phyloP scores from a whole-genome alignment of 139 green algal species.

The Tetradesmus lagerheimii region DNA sequence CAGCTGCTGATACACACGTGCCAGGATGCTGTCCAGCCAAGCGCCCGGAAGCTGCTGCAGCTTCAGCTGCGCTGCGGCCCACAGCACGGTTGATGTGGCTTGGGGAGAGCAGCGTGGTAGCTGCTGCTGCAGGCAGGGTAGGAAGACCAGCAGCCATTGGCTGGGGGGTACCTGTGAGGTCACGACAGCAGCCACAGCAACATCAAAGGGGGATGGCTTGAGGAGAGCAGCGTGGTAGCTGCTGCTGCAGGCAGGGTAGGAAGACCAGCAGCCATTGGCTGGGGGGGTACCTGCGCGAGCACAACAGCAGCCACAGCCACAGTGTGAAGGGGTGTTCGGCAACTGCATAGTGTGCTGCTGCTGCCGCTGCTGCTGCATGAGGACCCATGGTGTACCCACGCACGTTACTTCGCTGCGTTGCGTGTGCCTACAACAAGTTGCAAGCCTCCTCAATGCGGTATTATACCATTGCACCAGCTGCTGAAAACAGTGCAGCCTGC shows the following conservation, averaged over 20 bases:
- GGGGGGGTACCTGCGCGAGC: conserved; percentile 5
- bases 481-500: too few relatives aligned
- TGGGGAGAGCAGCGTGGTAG: conserved; percentile 15
- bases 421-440: too few relatives aligned
- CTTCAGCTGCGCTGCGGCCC: conserved; percentile 15
- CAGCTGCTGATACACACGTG: not conserved
- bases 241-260: not conserved
- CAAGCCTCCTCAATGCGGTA: too few relatives aligned
- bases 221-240: not conserved
- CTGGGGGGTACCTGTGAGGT: not conserved
- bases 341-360: too few relatives aligned
- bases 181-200: not conserved
- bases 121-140: not conserved
- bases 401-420: too few relatives aligned
- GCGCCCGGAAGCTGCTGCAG: not conserved
- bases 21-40: conserved; percentile 32
- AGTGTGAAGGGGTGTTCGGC: too few relatives aligned
- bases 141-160: conserved; percentile 24
- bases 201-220: conserved; percentile 13
- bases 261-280: conserved; percentile 12
- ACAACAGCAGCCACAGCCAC: not conserved
- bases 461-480: too few relatives aligned
- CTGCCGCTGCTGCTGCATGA: not conserved
- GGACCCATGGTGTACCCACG: too few relatives aligned
- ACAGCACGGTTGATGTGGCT: conserved; percentile 28